A percentile compares a stretch with the other conserved stretches of the same genome.
Conservation (phyloP, 2,329 filamentous ascomycete species). For the Alternaria alternata region DNA sequence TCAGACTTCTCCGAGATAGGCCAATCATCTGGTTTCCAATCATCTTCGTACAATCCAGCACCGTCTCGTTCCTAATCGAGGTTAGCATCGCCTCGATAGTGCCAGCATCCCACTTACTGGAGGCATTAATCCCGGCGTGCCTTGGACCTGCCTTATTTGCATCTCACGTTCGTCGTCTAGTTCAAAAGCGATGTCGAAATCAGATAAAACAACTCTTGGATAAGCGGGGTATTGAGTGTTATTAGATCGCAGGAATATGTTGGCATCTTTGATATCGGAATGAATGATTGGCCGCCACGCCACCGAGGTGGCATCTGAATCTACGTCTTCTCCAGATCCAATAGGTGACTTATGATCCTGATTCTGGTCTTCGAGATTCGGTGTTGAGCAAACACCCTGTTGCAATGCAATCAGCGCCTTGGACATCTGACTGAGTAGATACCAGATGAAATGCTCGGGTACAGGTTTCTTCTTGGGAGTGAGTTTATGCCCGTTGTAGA, state of each 20-base stretch:
- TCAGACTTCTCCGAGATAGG: neutral
- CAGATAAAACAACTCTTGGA: neutral
- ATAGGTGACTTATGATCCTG: neutral
- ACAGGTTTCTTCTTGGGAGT: neutral
- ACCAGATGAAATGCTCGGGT: neutral
- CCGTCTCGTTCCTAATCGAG: neutral
- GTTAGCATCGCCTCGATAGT: neutral
- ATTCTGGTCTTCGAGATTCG: neutral
- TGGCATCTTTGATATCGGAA: neutral
- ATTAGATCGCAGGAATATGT: neutral
- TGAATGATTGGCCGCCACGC: neutral
- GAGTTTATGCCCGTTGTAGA: neutral
- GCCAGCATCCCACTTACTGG: neutral
- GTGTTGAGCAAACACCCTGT: neutral
- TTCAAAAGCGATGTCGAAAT: neutral
- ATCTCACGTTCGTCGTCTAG: neutral
- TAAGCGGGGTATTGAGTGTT: neutral
- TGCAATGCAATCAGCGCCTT: neutral
- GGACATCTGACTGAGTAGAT: neutral
- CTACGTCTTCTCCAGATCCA: neutral
- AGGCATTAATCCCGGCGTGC: neutral
- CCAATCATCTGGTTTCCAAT: accelerated
- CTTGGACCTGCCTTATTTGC: accelerated
- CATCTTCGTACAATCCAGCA: neutral
- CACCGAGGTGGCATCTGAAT: neutral